These are phyloP conservation scores for Blastobotrys elegans DNA, from an alignment of 1,139 yeast genomes.

Conservation along the genomic window DNA sequence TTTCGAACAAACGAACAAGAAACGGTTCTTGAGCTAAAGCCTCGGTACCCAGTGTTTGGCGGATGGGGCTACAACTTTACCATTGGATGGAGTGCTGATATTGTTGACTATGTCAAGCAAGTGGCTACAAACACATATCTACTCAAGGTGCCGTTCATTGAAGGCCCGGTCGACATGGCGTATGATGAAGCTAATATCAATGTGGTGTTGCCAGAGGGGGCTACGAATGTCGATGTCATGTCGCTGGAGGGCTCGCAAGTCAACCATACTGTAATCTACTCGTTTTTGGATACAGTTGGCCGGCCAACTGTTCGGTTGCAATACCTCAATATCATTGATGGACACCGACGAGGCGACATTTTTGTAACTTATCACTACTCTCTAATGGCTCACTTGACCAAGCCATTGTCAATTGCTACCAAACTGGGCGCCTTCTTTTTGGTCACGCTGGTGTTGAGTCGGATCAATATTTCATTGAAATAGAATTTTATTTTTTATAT, in stretches of 20 bases:
- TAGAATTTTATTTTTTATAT: background rate
- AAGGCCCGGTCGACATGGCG: slow-evolving; percentile 60
- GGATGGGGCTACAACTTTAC: slow-evolving; percentile 97
- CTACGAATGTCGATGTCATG: slow-evolving; percentile 54
- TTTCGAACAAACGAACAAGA: slow-evolving; percentile 39
- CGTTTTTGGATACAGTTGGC: slow-evolving; percentile 75
- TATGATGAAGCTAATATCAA: slow-evolving; percentile 60
- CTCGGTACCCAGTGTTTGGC: slow-evolving; percentile 91
- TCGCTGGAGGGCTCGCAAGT: slow-evolving; percentile 46
- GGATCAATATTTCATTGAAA: slow-evolving; percentile 33
- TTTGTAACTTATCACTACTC: slow-evolving; percentile 62
- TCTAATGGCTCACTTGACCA: slow-evolving; percentile 47
- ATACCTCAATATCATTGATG: slow-evolving; percentile 65
- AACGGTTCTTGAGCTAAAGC: slow-evolving; percentile 53
- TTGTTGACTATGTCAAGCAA: slow-evolving; percentile 47
- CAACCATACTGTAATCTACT: slow-evolving; percentile 40
- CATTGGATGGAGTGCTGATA: slow-evolving; percentile 75
- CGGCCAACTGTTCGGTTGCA: slow-evolving; percentile 69
- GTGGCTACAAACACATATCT: slow-evolving; percentile 44
- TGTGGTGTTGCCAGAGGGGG: slow-evolving; percentile 84
- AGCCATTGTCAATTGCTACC: slow-evolving; percentile 63
- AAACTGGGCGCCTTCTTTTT: slow-evolving; percentile 59
- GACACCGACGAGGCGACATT: slow-evolving; percentile 53
- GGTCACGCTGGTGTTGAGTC: slow-evolving; percentile 44
- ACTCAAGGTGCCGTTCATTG: slow-evolving; percentile 64